A percentile compares a stretch with the other conserved stretches of the same genome.
Conservation (phyloP, 805 yeast genomes). For the Hemisphaericaspora nanyangensis region DNA sequence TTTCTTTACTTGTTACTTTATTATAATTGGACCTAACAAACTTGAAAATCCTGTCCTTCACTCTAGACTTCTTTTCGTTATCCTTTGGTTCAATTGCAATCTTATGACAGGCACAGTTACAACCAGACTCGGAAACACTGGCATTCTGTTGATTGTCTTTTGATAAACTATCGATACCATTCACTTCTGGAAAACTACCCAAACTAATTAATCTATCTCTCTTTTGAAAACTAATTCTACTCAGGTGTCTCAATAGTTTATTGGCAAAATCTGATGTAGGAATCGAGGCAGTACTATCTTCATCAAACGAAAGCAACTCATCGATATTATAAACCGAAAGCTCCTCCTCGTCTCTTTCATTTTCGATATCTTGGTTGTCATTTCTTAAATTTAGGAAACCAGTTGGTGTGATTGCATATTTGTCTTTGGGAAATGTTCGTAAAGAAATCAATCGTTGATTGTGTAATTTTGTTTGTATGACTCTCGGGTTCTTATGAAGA, state of each 20-base stretch:
- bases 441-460: slow-evolving; percentile 34
- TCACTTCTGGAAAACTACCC: not conserved
- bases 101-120: slow-evolving; percentile 3
- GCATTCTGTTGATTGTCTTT: not conserved
- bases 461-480: slow-evolving; percentile 32
- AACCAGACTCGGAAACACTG: not conserved
- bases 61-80: not conserved
- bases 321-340: not conserved
- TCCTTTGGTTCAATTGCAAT: not conserved
- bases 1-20: slow-evolving; percentile 5
- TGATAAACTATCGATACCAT: not conserved
- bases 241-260: not conserved
- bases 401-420: slow-evolving; percentile 27
- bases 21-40: slow-evolving; percentile 5
- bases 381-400: slow-evolving; percentile 24
- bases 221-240: not conserved
- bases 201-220: not conserved
- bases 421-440: slow-evolving; percentile 33
- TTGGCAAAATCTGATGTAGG: not conserved
- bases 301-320: slow-evolving; percentile 1
- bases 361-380: not conserved
- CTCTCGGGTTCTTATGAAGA: slow-evolving; percentile 31
- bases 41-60: slow-evolving; percentile 2
- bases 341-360: not conserved
- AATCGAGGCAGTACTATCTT: not conserved